Conservation (phyloP, 2,329 filamentous ascomycete genomes). For the Colletotrichum sp. region DNA sequence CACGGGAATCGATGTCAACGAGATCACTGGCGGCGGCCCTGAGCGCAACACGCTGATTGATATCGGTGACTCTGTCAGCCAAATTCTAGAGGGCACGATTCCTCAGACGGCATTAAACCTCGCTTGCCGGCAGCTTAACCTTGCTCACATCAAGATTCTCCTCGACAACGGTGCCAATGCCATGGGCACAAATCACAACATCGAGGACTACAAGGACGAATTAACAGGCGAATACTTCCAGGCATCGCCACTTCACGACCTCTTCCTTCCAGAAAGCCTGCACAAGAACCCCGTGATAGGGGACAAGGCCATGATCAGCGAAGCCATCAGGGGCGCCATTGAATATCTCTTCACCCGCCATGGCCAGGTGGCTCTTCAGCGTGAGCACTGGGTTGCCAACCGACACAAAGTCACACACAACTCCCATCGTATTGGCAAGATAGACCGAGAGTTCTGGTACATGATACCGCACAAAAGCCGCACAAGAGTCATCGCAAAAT, state of each 20-base stretch:
- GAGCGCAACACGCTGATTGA: not conserved
- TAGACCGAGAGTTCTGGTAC: not conserved
- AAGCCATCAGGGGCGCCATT: not conserved
- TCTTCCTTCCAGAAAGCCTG: not conserved
- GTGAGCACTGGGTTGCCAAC: not conserved
- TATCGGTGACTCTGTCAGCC: not conserved
- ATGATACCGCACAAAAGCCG: not conserved
- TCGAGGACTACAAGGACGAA: not conserved
- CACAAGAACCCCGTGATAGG: not conserved
- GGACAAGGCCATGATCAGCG: not conserved
- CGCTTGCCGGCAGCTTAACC: not conserved
- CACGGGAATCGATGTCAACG: not conserved
- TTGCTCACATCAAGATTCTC: not conserved
- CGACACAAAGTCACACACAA: not conserved
- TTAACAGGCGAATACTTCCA: not conserved
- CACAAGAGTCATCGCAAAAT: not conserved
- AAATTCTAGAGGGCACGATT: not conserved
- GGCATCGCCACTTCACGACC: not conserved
- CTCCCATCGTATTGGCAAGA: not conserved
- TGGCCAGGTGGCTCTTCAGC: not conserved
- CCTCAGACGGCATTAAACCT: constrained; percentile 5
- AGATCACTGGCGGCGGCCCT: not conserved
- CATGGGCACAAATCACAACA: not conserved
- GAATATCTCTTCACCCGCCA: not conserved
- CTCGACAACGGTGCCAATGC: not conserved